Evolutionary conservation across 371 early-diverging fungal species (phyloP).

Genomic region (Mortierella sp.): DNA sequence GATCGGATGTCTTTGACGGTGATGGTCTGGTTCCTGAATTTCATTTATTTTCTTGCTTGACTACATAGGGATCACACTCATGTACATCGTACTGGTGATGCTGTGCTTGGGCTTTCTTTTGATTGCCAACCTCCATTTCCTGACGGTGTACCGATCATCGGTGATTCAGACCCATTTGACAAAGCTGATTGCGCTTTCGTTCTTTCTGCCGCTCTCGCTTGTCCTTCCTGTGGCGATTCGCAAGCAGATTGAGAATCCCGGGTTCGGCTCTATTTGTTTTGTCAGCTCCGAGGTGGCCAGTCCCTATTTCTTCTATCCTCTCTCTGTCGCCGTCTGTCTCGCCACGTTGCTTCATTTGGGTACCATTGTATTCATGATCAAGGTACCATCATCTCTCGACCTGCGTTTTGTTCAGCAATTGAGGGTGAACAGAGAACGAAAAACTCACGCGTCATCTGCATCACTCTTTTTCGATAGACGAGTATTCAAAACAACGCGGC

Average conservation of each 20-base stretch:
- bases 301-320: constrained; percentile 41
- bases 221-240: constrained; percentile 33
- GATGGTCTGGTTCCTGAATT: background rate
- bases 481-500: constrained; percentile 13
- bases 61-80: constrained; percentile 24
- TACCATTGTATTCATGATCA: constrained; percentile 36
- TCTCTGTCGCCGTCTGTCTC: constrained; percentile 25
- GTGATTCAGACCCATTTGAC: constrained; percentile 30
- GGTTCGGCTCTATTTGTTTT: constrained; percentile 49
- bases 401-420: background rate
- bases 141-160: constrained; percentile 31
- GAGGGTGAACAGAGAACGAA: too few species aligned
- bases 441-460: background rate
- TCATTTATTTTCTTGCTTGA: background rate
- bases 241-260: constrained; percentile 34
- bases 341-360: constrained; percentile 37
- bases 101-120: constrained; percentile 27
- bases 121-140: constrained; percentile 48
- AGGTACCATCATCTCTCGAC: constrained; percentile 7
- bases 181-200: constrained; percentile 30
- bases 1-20: background rate
- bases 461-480: constrained; percentile 10
- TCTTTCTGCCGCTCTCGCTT: constrained; percentile 36
- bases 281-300: constrained; percentile 31
- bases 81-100: constrained; percentile 30